Percentiles rank a stretch among this genome's conserved stretches.
Evolutionary conservation across 2,329 filamentous ascomycete genomes (phyloP).

Genomic region (Coleophoma cylindrospora): DNA sequence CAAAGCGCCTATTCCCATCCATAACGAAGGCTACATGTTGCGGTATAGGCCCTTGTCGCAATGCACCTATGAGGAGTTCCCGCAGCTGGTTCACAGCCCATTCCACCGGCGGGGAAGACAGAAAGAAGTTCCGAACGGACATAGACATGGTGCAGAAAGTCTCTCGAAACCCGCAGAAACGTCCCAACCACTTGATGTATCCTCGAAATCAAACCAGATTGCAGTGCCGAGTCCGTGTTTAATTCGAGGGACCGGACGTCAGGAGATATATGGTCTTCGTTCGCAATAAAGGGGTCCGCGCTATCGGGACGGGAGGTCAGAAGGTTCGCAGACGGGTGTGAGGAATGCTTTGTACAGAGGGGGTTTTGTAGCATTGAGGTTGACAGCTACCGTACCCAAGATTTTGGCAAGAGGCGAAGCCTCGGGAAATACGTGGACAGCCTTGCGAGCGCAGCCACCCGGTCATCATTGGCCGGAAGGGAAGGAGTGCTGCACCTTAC

Average conservation of each 20-base stretch:
- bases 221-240: neutral
- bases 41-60: slow-evolving; percentile 87
- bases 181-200: neutral
- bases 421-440: neutral
- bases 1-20: slow-evolving; percentile 96
- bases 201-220: neutral
- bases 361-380: neutral
- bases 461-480: neutral
- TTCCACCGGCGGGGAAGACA: slow-evolving; percentile 86
- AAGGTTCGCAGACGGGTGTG: neutral
- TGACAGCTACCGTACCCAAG: neutral
- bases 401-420: no score
- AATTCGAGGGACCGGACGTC: neutral
- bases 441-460: neutral
- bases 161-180: neutral
- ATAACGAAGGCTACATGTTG: slow-evolving; percentile 99
- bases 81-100: slow-evolving; percentile 77
- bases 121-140: slow-evolving; percentile 32
- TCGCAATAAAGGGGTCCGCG: neutral
- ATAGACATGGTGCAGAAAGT: neutral
- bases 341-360: neutral
- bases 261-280: neutral
- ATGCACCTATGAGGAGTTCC: slow-evolving; percentile 80
- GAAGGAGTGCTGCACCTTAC: neutral
- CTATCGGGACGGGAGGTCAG: no score